Conservation (phyloP, 495 filamentous ascomycete genomes). For the Aspergillus steynii region DNA sequence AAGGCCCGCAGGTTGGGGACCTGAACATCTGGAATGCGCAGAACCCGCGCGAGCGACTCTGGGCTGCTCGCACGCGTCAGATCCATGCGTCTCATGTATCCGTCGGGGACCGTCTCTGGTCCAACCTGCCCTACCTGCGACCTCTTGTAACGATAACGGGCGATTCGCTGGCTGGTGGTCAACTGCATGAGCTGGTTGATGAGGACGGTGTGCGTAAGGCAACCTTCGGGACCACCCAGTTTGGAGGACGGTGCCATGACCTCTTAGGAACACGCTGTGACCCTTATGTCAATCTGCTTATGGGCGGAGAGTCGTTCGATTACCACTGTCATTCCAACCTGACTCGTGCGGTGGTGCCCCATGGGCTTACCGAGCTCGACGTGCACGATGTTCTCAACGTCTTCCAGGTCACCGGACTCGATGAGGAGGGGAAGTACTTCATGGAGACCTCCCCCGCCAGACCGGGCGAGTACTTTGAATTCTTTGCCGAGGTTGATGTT, state of each 20-base stretch:
- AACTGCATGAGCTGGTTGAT: conserved; percentile 49
- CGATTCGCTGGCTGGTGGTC: conserved; percentile 62
- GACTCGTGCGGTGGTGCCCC: conserved; percentile 65
- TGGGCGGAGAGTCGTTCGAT: conserved; percentile 69
- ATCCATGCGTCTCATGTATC: conserved; percentile 73
- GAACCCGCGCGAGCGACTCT: conserved; percentile 77
- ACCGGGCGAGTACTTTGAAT: conserved; percentile 68
- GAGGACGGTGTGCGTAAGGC: conserved; percentile 35
- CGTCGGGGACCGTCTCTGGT: conserved; percentile 72
- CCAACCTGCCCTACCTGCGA: conserved; percentile 71
- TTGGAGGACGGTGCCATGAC: conserved; percentile 64
- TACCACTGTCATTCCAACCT: conserved; percentile 84
- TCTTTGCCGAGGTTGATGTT: conserved; percentile 74
- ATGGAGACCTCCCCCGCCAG: conserved; percentile 74
- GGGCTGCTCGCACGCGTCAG: conserved; percentile 76
- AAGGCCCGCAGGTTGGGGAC: conserved; percentile 78
- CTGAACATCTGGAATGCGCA: conserved; percentile 77
- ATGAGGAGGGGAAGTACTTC: conserved; percentile 71
- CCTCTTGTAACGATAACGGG: conserved; percentile 70
- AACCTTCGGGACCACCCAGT: conserved; percentile 44
- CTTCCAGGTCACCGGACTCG: conserved; percentile 76
- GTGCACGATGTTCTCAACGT: conserved; percentile 82
- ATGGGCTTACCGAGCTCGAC: conserved; percentile 68
- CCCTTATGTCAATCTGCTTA: conserved; percentile 71
- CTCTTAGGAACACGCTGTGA: conserved; percentile 77